Conservation (phyloP, 768 basidiomycete species). For the Leucocoprinus sp. region DNA sequence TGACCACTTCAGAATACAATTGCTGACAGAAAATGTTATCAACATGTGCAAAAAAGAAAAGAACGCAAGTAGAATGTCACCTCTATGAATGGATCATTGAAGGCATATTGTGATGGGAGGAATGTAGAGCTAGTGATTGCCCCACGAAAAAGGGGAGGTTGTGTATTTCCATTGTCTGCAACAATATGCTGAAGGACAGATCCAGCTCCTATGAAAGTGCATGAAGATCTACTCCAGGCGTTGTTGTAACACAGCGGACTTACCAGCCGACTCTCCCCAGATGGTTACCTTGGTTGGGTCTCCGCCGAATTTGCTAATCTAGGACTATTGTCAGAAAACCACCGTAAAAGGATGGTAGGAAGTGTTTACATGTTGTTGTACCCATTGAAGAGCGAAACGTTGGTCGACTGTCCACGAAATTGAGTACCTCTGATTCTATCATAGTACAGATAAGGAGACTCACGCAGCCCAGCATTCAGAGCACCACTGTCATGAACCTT, state of each 20-base stretch:
- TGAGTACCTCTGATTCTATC: not conserved
- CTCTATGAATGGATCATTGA: constrained; percentile 32
- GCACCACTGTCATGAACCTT: constrained; percentile 33
- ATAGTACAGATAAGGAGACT: constrained; percentile 11
- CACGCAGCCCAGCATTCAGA: constrained; percentile 45
- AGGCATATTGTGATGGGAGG: constrained; percentile 38
- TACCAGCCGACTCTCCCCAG: constrained; percentile 32
- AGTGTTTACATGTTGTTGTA: constrained; percentile 28
- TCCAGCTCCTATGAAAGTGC: constrained; percentile 27
- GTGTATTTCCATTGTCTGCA: constrained; percentile 36
- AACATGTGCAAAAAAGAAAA: no score
- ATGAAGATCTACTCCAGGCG: no score
- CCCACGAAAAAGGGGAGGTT: constrained; percentile 33
- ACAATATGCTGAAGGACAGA: constrained; percentile 43
- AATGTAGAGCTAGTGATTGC: constrained; percentile 39
- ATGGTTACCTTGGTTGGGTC: constrained; percentile 33
- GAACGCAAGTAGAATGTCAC: constrained; percentile 12
- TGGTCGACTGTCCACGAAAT: constrained; percentile 30
- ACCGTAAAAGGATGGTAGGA: not conserved
- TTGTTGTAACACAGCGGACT: not conserved
- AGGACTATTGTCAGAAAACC: not conserved
- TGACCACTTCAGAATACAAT: not conserved
- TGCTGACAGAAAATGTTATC: not conserved
- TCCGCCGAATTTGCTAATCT: constrained; percentile 35
- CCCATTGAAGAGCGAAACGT: constrained; percentile 36